phyloP scores from a whole-genome alignment of 2,329 filamentous ascomycete genomes.

The Acrocalymma vagum region DNA sequence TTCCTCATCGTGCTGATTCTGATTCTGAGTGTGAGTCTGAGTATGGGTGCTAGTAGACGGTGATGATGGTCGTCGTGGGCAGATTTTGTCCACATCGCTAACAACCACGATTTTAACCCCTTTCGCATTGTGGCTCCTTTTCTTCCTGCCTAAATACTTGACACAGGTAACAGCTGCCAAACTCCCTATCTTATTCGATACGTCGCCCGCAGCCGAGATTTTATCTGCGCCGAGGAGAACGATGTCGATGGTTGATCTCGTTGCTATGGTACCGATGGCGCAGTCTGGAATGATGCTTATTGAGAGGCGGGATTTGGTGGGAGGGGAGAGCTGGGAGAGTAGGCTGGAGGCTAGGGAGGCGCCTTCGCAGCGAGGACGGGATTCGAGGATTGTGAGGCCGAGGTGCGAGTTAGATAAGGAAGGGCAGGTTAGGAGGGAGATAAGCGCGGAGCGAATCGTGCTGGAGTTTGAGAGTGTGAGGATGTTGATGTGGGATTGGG shows the following conservation, averaged over 20 bases:
- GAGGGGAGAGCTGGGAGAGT: slow-evolving; percentile 17
- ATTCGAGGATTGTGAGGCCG: slow-evolving; percentile 70
- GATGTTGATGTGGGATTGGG: slow-evolving; percentile 19
- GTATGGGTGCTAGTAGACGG: no score
- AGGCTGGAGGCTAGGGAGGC: slow-evolving; percentile 62
- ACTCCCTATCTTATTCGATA: slow-evolving; percentile 74
- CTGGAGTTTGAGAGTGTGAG: slow-evolving; percentile 59
- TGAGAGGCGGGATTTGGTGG: slow-evolving; percentile 32
- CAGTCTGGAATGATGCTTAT: slow-evolving; percentile 68
- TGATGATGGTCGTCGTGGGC: no score
- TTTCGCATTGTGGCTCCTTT: slow-evolving; percentile 54
- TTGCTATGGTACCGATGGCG: slow-evolving; percentile 64
- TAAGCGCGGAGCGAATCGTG: slow-evolving; percentile 61
- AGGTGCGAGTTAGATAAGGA: slow-evolving; percentile 53
- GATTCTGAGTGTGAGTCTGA: no score
- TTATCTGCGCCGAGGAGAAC: slow-evolving; percentile 72
- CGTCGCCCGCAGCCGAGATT: slow-evolving; percentile 64
- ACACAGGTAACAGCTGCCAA: slow-evolving; percentile 66
- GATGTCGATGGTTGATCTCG: slow-evolving; percentile 61
- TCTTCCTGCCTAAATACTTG: no score
- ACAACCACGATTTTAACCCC: slow-evolving; percentile 64
- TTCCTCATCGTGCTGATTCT: neutral
- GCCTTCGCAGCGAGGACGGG: slow-evolving; percentile 72
- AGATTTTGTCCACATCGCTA: slow-evolving; percentile 70
- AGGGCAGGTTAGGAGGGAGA: slow-evolving; percentile 46